A percentile compares a stretch with the other conserved stretches of the same genome.
These are phyloP conservation scores for Colletotrichum destructivum DNA, from an alignment of 2,329 filamentous ascomycete genomes.

Conservation along the genomic window DNA sequence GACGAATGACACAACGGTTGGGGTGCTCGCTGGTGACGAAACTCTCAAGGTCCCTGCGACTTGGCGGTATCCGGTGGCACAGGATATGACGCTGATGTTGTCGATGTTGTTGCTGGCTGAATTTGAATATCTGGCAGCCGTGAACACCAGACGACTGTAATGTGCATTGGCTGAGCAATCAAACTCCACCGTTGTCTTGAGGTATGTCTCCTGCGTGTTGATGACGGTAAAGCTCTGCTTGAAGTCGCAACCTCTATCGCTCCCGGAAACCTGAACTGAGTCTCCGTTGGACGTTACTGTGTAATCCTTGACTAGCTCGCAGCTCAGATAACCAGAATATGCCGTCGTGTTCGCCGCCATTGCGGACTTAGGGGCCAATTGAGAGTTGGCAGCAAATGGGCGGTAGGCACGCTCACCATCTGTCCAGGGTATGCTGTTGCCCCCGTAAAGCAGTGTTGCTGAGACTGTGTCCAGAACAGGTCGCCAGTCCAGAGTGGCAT, in stretches of 20 bases:
- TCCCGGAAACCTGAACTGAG: not conserved
- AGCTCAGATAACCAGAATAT: constrained; percentile 20
- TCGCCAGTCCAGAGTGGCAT: constrained; percentile 22
- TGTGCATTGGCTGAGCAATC: constrained; percentile 15
- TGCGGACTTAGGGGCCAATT: not conserved
- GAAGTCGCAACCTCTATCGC: constrained; percentile 15
- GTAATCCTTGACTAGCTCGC: constrained; percentile 18
- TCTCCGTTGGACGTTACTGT: not conserved
- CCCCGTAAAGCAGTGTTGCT: constrained; percentile 10
- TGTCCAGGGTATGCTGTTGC: constrained; percentile 17
- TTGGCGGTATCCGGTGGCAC: constrained; percentile 14
- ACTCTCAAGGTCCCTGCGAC: not conserved
- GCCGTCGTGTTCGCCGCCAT: constrained; percentile 14
- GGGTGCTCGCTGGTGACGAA: not conserved
- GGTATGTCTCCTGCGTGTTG: constrained; percentile 8
- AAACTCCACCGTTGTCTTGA: constrained; percentile 9
- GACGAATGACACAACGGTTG: constrained; percentile 3
- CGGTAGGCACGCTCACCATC: constrained; percentile 8
- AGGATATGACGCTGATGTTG: constrained; percentile 30
- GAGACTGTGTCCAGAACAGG: constrained; percentile 12
- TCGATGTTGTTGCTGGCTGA: not conserved
- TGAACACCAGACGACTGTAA: constrained; percentile 19
- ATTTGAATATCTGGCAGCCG: not conserved
- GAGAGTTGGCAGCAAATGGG: not conserved
- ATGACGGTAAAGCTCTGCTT: constrained; percentile 6